Base-by-base conservation (phyloP, 2,329 filamentous ascomycete genomes). In the Fusarium xylarioides region DNA sequence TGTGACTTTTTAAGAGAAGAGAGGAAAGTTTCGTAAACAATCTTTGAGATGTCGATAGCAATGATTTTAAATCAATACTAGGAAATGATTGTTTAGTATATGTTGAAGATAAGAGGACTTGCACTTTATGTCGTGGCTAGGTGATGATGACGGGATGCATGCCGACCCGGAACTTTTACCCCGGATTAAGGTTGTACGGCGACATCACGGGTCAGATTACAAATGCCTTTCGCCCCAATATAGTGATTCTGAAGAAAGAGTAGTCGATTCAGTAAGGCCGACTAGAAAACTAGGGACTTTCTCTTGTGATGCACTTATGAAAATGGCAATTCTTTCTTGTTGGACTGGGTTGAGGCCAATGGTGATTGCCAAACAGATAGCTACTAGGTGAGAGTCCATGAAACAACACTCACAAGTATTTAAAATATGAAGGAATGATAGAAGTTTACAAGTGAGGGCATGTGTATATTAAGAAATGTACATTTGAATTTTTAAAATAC, bases 121-220 rank as follows among this genome's bases (percentile, higher is more conserved):
- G 28, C n/a, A 23, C 26, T 49, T 47, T 21, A 11, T 14, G 9
- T 38, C 23, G 15, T 30, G 18, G 62, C 34, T 58, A 18, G 19
- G 21, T 32, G 42, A 52, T 35, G 65, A 62, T 59, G 66, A 74
- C 68, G 54, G 30, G 38, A 32, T 23, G 23, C 30, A 56, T 30
- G 38, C 38, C 35, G 18, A 18, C 18, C 37, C 61, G 57, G 63
- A 66, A 64, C 49, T 34, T 65, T 63, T 71, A 18, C 42, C 71
- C 71, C 66, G 66, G 34, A 32, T n/a, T 34, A 23, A 23, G 16
- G 16, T 19, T 52, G 30, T 34, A 52, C 6, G 8, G 12, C 11
- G 34, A 19, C 30, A 52, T 34, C 47, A 52, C 30, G 30, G 30
- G 30, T 23, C 30, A 3, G 47, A 19, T 23, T 14, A 11, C 46